phyloP scores from a whole-genome alignment of 1,284 basidiomycete species.

The Sporisorium graminicola region DNA sequence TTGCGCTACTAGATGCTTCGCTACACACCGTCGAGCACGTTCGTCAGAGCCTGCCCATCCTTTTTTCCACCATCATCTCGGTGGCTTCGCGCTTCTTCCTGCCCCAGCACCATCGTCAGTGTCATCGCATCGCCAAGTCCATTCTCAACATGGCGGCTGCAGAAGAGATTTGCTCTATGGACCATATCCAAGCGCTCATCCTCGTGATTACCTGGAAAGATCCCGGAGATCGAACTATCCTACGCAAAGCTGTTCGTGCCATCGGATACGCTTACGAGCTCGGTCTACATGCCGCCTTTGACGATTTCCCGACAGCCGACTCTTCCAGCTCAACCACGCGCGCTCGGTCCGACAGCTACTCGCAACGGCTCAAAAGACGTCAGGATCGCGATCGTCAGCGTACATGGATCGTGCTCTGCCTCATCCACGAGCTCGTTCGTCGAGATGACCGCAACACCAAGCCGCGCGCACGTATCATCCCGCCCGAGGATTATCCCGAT shows the following conservation, averaged over 20 bases:
- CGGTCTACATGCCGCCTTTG: slow-evolving; percentile 54
- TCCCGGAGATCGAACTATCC: slow-evolving; percentile 68
- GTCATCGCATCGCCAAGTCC: slow-evolving; percentile 78
- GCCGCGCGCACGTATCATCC: slow-evolving; percentile 36
- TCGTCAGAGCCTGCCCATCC: slow-evolving; percentile 79
- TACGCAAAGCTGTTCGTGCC: slow-evolving; percentile 66
- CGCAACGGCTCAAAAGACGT: slow-evolving; percentile 10
- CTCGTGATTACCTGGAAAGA: slow-evolving; percentile 87
- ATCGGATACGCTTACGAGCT: slow-evolving; percentile 70
- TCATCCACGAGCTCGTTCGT: slow-evolving; percentile 39
- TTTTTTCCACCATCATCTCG: slow-evolving; percentile 84
- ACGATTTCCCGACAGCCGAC: slow-evolving; percentile 3
- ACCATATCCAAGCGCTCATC: slow-evolving; percentile 84
- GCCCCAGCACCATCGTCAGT: slow-evolving; percentile 77
- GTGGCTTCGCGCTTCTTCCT: slow-evolving; percentile 86
- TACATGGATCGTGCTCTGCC: slow-evolving; percentile 53
- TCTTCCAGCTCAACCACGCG: background rate
- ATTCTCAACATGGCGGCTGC: slow-evolving; percentile 79
- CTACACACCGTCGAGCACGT: slow-evolving; percentile 74
- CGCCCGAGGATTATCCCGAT: slow-evolving; percentile 43
- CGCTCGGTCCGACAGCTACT: slow-evolving; percentile 24
- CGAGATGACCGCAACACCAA: slow-evolving; percentile 31
- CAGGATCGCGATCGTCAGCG: slow-evolving; percentile 50
- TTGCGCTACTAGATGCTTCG: slow-evolving; percentile 69
- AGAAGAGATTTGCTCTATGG: slow-evolving; percentile 81